These are phyloP conservation scores for Actinomucor elegans DNA, from an alignment of 371 early-diverging fungal species.

Conservation along the genomic window DNA sequence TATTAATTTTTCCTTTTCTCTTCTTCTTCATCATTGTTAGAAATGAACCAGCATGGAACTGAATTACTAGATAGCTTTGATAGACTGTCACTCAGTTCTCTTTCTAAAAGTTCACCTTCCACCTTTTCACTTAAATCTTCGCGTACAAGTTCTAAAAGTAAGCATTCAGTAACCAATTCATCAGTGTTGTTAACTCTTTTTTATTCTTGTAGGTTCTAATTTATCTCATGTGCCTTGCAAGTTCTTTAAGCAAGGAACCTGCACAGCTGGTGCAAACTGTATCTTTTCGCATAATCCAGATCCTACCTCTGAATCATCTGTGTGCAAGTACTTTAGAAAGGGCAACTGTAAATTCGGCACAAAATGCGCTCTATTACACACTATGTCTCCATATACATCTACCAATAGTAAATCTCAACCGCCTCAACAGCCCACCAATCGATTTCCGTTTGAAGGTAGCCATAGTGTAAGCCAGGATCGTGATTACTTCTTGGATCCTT, in stretches of 20 bases:
- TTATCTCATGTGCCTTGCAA: constrained; percentile 79
- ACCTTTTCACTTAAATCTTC: background rate
- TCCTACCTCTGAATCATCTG: constrained; percentile 54
- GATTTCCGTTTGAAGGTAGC: constrained; percentile 4
- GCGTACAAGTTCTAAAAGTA: too few relatives aligned
- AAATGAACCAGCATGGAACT: too few relatives aligned
- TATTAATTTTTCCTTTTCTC: too few relatives aligned
- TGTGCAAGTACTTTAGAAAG: constrained; percentile 78
- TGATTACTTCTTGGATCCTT: constrained; percentile 15
- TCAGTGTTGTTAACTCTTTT: too few relatives aligned
- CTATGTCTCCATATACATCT: constrained; percentile 27
- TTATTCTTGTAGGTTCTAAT: constrained; percentile 33
- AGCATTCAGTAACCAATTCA: background rate
- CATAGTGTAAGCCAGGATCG: constrained; percentile 14
- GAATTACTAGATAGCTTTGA: background rate
- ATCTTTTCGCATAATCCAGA: constrained; percentile 74
- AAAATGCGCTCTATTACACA: constrained; percentile 73
- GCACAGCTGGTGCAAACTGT: constrained; percentile 77
- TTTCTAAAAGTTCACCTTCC: constrained; percentile 19
- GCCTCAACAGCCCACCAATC: too few relatives aligned
- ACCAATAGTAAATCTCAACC: too few relatives aligned
- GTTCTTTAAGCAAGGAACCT: constrained; percentile 75
- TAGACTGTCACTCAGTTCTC: background rate
- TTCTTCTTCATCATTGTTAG: too few relatives aligned
- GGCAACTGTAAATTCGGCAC: constrained; percentile 83